phyloP scores from a whole-genome alignment of 345 rosid genomes.

The Chamaenerion angustifolium region DNA sequence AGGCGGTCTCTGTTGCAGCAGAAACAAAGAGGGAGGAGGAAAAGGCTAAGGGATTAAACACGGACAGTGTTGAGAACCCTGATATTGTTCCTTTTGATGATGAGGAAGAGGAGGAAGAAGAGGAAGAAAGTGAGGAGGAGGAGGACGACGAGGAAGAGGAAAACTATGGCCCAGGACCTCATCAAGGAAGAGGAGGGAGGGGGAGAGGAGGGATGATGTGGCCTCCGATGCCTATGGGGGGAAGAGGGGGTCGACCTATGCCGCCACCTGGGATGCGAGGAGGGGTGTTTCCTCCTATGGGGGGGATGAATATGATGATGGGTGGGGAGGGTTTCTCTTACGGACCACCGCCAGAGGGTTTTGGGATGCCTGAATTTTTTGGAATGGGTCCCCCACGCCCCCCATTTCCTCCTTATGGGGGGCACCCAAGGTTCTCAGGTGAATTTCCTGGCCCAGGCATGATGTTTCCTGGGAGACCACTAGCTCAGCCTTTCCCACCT shows the following conservation, averaged over 20 bases:
- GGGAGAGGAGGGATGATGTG: constrained; percentile 95
- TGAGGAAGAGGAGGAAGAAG: constrained; percentile 96
- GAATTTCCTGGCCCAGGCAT: constrained; percentile 83
- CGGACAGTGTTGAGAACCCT: constrained; percentile 75
- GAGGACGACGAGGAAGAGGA: constrained; percentile 57
- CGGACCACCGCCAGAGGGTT: constrained; percentile 64
- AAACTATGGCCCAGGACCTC: constrained; percentile 21
- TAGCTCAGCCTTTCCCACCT: constrained; percentile 47
- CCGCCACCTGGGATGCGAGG: constrained; percentile 60
- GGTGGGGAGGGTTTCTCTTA: constrained; percentile 75
- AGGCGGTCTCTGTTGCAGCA: constrained; percentile 78
- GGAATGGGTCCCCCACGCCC: constrained; percentile 54
- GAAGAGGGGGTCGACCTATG: constrained; percentile 71
- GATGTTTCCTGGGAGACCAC: constrained; percentile 96
- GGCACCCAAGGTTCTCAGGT: constrained; percentile 60
- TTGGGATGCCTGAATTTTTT: constrained; percentile 78
- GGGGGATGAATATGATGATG: constrained; percentile 30
- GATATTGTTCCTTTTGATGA: constrained; percentile 95
- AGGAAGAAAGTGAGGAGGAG: constrained; percentile 80
- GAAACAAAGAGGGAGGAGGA: constrained; percentile 96
- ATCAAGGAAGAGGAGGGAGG: constrained; percentile 62
- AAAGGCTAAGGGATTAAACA: constrained; percentile 85
- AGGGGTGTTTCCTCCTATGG: constrained; percentile 41
- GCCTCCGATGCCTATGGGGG: constrained; percentile 71
- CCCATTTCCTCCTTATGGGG: constrained; percentile 65